Base-by-base conservation (phyloP, 2,329 filamentous ascomycete genomes). In the Huntiella omanensis region DNA sequence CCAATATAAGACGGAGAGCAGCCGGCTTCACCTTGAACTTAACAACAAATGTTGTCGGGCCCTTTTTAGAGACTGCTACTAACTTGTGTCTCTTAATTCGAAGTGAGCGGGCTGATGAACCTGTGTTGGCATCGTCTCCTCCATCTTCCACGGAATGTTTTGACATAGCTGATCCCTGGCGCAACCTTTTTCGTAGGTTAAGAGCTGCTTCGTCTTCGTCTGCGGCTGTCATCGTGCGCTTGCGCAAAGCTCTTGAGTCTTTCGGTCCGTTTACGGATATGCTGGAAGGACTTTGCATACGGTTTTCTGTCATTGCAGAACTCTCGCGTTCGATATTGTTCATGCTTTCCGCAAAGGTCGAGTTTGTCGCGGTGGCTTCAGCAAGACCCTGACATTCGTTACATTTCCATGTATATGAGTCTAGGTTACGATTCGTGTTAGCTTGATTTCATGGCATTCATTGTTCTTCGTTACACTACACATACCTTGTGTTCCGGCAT, bases 1-100 rank as follows among this genome's bases (percentile, higher is more conserved):
- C 37, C 5, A 80, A 57, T 16, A 83, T 77, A 38, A 70, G 69
- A 28, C 66, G 63, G n/a, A 86, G 63, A 49, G 73, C 73, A 4
- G 65, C 57, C 16, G 73, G 64, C 52, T 75, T 66, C 4, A 80
- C 59, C 22, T 65, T 69, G 53, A 83, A 69, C 13, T 67, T 70
- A 10, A 86, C 51, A 15, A 81, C 59, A 10, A 81, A 35, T 16
- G 54, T 46, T 59, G 62, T n/a, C 1, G 64, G 59, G 32, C 57
- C 60, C 52, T 60, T 51, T 13, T 38, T 43, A 3, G 45, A 10
- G 17, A 48, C 39, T 28, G 46, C 15, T 4, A 50, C 46, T 13
- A 43, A 35, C 5, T 35, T 40, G 10, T 35, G 41, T 40, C 38
- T 43, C 34, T 50, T 50, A 4, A 48, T 40, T 40, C 36, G 35